Percentiles rank a stretch among this genome's conserved stretches.
Evolutionary conservation across 2,329 filamentous ascomycete species (phyloP).

Genomic region (Aphanoascus verrucosus): DNA sequence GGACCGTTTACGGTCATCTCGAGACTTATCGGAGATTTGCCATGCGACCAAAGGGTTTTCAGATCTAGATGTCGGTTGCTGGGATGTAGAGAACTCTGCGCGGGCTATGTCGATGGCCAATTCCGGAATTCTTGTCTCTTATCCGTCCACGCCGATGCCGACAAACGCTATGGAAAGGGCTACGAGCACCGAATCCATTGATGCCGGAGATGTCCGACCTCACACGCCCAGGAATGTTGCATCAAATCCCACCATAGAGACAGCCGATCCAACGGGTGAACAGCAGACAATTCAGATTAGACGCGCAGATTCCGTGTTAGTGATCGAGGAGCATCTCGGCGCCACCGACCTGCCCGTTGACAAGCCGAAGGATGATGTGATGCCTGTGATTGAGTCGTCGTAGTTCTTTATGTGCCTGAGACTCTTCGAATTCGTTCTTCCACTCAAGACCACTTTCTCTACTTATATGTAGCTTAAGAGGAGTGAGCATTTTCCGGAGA

Average conservation of each 20-base stretch:
- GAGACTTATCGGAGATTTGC: slow-evolving; percentile 16
- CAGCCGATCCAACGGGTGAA: not conserved
- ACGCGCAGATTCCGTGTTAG: not conserved
- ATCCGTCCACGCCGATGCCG: not conserved
- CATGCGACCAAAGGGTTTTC: slow-evolving; percentile 4
- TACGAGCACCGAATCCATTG: not conserved
- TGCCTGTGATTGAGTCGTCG: not conserved
- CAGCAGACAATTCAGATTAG: not conserved
- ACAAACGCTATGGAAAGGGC: not conserved
- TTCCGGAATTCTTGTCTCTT: not conserved
- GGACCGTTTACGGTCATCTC: slow-evolving; percentile 20
- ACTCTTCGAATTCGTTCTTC: too few relatives aligned
- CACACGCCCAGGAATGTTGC: not conserved
- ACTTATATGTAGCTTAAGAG: too few relatives aligned
- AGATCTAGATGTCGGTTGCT: not conserved
- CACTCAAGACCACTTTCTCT: too few relatives aligned
- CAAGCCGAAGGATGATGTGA: not conserved
- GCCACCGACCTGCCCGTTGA: not conserved
- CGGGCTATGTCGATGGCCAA: not conserved
- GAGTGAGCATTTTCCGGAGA: too few relatives aligned
- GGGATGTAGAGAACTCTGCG: not conserved
- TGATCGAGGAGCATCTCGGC: not conserved
- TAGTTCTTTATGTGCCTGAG: not conserved
- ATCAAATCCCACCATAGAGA: not conserved
- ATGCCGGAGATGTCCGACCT: not conserved